phyloP scores from a whole-genome alignment of 257 asterid species.

The Misopates orontium region DNA sequence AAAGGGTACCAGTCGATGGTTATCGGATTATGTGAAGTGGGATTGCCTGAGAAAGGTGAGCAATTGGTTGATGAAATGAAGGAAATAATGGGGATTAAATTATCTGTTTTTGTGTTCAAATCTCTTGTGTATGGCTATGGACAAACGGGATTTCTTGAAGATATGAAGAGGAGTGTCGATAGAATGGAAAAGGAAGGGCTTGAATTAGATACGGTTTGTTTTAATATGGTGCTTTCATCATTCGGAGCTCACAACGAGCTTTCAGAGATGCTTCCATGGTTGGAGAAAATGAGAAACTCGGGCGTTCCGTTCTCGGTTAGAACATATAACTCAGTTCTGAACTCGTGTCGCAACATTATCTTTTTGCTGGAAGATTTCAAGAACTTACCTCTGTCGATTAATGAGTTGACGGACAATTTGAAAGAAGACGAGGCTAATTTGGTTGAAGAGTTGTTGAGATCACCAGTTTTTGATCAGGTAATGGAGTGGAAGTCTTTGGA shows the following conservation, averaged over 20 bases:
- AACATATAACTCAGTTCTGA: constrained; percentile 73
- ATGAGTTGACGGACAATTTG: constrained; percentile 48
- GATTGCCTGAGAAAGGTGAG: constrained; percentile 67
- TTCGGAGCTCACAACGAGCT: constrained; percentile 62
- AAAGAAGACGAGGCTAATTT: constrained; percentile 45
- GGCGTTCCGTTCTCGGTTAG: constrained; percentile 50
- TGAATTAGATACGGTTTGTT: constrained; percentile 68
- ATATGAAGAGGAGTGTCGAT: constrained; percentile 61
- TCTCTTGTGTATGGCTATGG: constrained; percentile 76
- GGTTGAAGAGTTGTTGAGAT: constrained; percentile 55
- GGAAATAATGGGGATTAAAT: constrained; percentile 50
- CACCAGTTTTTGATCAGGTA: constrained; percentile 47
- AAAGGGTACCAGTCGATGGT: constrained; percentile 67
- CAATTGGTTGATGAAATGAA: constrained; percentile 63
- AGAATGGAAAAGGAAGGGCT: constrained; percentile 60
- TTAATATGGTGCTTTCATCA: constrained; percentile 79
- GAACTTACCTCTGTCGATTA: constrained; percentile 50
- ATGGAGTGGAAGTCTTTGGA: constrained; percentile 56
- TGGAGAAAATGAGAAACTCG: constrained; percentile 55
- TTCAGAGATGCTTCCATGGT: constrained; percentile 57
- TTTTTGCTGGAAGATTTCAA: constrained; percentile 51
- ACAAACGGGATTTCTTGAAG: constrained; percentile 57
- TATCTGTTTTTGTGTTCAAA: constrained; percentile 57
- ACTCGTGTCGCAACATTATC: constrained; percentile 58
- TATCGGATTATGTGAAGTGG: constrained; percentile 58